Evolutionary conservation across 1,139 yeast genomes (phyloP).

Genomic region (Candida tropicalis): DNA sequence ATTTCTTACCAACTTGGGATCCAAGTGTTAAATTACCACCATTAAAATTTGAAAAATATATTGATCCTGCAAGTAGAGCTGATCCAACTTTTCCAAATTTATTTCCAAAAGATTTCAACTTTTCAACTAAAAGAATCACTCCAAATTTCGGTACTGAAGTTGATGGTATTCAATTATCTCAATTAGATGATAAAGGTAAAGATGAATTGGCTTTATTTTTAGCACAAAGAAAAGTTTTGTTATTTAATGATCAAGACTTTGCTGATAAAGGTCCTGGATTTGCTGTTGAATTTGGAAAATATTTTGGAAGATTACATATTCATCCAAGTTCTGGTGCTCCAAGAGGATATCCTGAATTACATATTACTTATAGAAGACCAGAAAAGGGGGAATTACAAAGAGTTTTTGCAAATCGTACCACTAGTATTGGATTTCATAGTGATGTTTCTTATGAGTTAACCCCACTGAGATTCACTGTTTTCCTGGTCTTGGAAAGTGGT

Average conservation of each 20-base stretch:
- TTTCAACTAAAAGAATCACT: conserved; percentile 23
- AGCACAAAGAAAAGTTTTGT: conserved; percentile 34
- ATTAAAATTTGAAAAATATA: conserved; percentile 48
- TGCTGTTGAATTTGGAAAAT: conserved; percentile 30
- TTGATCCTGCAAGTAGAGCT: conserved; percentile 54
- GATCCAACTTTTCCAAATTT: conserved; percentile 30
- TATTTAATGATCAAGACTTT: conserved; percentile 36
- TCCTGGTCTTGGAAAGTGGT: conserved; percentile 36
- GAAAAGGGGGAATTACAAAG: conserved; percentile 26
- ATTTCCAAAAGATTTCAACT: conserved; percentile 24
- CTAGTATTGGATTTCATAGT: conserved; percentile 29
- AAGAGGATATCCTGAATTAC: conserved; percentile 30
- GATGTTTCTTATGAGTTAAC: conserved; percentile 35
- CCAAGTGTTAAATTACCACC: conserved; percentile 45
- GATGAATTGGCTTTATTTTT: conserved; percentile 35
- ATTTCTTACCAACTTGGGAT: conserved; percentile 58
- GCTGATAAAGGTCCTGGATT: conserved; percentile 33
- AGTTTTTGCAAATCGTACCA: conserved; percentile 23
- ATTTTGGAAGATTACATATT: conserved; percentile 36
- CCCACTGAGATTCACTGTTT: conserved; percentile 33
- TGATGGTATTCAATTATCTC: conserved; percentile 34
- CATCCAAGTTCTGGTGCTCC: conserved; percentile 34
- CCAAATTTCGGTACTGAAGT: conserved; percentile 38
- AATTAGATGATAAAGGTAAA: conserved; percentile 32
- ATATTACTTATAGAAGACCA: conserved; percentile 32